Conservation (phyloP, 345 rosid species). For the Ailanthus altissimus region DNA sequence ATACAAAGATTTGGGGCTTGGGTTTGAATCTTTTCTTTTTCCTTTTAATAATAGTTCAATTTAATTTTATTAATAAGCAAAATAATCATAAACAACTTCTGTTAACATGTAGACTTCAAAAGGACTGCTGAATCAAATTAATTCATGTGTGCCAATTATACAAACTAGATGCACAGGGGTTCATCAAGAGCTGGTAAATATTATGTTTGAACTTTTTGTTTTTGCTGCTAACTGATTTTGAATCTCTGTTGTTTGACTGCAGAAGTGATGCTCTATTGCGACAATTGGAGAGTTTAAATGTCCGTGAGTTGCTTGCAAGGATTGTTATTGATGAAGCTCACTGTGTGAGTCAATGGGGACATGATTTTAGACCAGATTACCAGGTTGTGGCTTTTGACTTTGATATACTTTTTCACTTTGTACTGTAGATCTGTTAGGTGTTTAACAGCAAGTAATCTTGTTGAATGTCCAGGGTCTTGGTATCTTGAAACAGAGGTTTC, state of each 20-base stretch:
- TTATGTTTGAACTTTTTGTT: conserved; percentile 6
- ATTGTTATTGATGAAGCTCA: conserved; percentile 99
- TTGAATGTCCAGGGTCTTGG: conserved; percentile 79
- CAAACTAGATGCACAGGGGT: neutral
- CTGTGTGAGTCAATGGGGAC: conserved; percentile 99
- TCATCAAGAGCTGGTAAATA: conserved; percentile 6
- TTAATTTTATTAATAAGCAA: neutral
- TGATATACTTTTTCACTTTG: conserved; percentile 16
- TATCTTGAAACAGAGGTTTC: conserved; percentile 89
- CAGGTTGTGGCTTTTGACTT: conserved; percentile 56
- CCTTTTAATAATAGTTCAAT: neutral
- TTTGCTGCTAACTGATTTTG: conserved; percentile 18
- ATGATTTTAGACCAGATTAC: conserved; percentile 99
- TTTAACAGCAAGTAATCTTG: conserved; percentile 25
- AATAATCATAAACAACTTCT: neutral
- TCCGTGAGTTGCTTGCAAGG: conserved; percentile 83
- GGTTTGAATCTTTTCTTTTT: too few species aligned
- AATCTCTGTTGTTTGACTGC: conserved; percentile 35
- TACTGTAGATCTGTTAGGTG: conserved; percentile 6
- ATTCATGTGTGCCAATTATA: neutral
- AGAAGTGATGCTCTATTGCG: conserved; percentile 94
- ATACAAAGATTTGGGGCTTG: neutral
- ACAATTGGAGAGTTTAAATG: conserved; percentile 72
- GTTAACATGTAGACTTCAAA: neutral
- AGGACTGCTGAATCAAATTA: neutral